Percentiles rank a stretch among this genome's conserved stretches.
phyloP scores from a whole-genome alignment of 2,329 filamentous ascomycete genomes.

The Arthrobotrys megalospora region DNA sequence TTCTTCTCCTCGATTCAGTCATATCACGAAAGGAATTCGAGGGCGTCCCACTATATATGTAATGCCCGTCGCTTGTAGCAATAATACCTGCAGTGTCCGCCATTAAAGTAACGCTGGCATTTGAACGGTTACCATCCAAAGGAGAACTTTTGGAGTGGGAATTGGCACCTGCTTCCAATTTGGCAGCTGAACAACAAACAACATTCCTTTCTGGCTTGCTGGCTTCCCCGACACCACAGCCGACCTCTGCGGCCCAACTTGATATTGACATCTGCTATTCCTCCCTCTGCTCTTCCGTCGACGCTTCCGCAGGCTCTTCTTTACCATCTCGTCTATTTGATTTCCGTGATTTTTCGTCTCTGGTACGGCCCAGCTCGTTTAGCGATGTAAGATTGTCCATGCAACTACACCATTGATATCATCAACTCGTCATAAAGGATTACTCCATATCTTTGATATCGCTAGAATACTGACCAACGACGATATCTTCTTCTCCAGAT shows the following conservation, averaged over 20 bases:
- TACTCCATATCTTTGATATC: background rate
- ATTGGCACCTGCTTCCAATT: constrained; percentile 43
- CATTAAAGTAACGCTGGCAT: background rate
- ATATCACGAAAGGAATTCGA: background rate
- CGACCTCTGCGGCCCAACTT: constrained; percentile 33
- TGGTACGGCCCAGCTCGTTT: constrained; percentile 9
- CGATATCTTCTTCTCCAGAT: constrained; percentile 20
- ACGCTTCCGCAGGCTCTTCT: background rate
- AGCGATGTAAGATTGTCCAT: constrained; percentile 43
- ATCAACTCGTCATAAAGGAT: constrained; percentile 18
- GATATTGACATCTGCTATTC: constrained; percentile 9
- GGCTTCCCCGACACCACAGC: constrained; percentile 41
- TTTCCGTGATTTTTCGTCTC: background rate
- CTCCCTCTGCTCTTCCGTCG: background rate
- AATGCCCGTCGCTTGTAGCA: background rate
- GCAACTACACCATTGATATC: constrained; percentile 25
- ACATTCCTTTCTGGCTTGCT: constrained; percentile 52
- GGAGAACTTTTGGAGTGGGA: constrained; percentile 17
- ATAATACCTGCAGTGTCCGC: background rate
- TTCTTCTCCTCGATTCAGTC: background rate
- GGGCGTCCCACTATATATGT: background rate
- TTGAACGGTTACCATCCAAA: constrained; percentile 9
- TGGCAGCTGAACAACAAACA: constrained; percentile 59
- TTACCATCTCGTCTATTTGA: constrained; percentile 2
- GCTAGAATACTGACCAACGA: constrained; percentile 37